Evolutionary conservation across 2,329 filamentous ascomycete species (phyloP), one percentile per base, ranked within the genome.

Genomic region (Colletotrichum agaves): DNA sequence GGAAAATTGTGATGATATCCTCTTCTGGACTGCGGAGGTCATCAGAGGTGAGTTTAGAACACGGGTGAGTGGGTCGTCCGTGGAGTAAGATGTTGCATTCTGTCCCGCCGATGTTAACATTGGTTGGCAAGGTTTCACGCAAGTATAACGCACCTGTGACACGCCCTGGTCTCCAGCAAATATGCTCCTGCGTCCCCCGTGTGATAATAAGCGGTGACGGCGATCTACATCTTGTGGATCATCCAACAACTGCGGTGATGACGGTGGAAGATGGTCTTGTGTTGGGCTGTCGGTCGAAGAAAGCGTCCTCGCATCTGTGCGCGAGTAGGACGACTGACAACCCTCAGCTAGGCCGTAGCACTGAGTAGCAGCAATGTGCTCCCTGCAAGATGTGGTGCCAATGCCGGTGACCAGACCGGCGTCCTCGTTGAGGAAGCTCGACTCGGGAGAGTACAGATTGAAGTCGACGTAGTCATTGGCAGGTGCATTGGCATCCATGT

Each of bases 361-460:
- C 23, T 21, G 43, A 33, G 63, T 23, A 5, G 17, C 19, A 3
- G 50, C 33, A 47, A 4, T 12, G 23, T 39, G 56, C 31, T 53
- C 27, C 33, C 17, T 43, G 31, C 37, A 23, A 35, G 39, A 13
- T 33, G 52, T 31, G 41, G 66, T 31, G 31, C 59, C 60, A 56
- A 71, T 71, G 35, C 70, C 72, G 53, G 77, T 72, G 13, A 76
- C 70, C 64, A 75, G 77, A 74, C 79, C 78, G 12, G 71, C 78
- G 49, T 87, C 85, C 66, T 86, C 85, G 63, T 85, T 84, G 13
- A 83, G 78, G 73, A 81, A 81, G 67, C 77, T 79, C 17, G 83
- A 81, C 21, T 77, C 75, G 3, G 85, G 85, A 56, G 85, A 87
- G 78, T 82, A 88, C 15, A 87, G 81, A 73, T 82, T 84, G 78